Evolutionary conservation across 2,329 filamentous ascomycete genomes (phyloP), one percentile per base, ranked within the genome.

Genomic region (Cadophora sp.): DNA sequence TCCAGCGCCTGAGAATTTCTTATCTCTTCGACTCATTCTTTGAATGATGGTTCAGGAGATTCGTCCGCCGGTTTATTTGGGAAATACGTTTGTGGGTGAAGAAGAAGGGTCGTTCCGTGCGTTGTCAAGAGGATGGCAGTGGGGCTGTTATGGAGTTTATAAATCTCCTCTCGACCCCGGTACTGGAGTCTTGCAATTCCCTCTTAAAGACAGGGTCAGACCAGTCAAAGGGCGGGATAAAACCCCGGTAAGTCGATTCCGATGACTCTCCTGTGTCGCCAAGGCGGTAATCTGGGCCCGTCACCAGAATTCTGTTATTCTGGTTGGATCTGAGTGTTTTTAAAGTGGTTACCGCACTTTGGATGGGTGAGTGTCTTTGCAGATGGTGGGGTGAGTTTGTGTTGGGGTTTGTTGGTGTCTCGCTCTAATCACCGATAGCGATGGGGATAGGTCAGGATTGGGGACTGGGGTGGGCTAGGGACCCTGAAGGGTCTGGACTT

Each of bases 61-160:
- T 59, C 53, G 22, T 53, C 26, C 16, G 19, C 4, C 50, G 1
- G 26, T 26, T 59, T 34, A 59, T 59, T 59, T 59, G n/a, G n/a
- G 14, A 59, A 59, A 24, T 40, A 22, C 31, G 7, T 43, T 59
- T 59, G 31, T 59, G 31, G n/a, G 55, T 26, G 34, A 59, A 26
- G 55, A 43, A 40, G 55, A 43, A 19, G 11, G 26, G 55, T 59
- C 31, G 55, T 59, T 3, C 29, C 24, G 26, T 62, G 59, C 59
- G 59, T 62, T 62, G 37, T 62, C 59, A 62, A 62, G 43, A 50
- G 59, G 27, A 50, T 8, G 55, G 55, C 34, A n/a, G 34, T 37
- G 55, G 55, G 31, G 31, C 55, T 12, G 37, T 9, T 40, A 40
- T 40, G 19, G 50, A 53, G 50, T 26, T 53, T 31, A 31, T 56